Conservation (phyloP, 306 rosid genomes). For the Castanea mollissima region DNA sequence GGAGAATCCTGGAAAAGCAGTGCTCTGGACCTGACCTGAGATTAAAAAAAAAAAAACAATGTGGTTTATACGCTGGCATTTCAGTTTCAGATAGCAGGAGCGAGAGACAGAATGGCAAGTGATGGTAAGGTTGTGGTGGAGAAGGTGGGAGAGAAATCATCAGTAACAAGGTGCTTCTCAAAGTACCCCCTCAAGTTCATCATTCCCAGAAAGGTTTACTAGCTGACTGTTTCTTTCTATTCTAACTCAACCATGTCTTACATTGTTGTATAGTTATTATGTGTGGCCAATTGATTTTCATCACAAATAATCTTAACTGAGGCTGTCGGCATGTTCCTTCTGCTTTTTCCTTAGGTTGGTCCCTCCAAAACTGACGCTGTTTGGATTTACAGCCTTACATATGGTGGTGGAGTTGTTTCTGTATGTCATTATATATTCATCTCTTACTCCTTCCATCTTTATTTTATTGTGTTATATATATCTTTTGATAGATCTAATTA, state of each 20-base stretch:
- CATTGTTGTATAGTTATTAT: neutral
- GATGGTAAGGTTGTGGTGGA: slow-evolving; percentile 60
- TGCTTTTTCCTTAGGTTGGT: slow-evolving; percentile 58
- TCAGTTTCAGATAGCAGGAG: neutral
- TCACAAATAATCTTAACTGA: slow-evolving; percentile 14
- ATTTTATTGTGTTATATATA: neutral
- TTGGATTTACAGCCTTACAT: slow-evolving; percentile 80
- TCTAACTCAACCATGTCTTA: neutral
- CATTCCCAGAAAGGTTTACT: slow-evolving; percentile 65
- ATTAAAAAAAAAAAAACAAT: neutral
- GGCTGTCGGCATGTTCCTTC: neutral
- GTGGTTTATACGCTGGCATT: neutral
- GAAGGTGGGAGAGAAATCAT: slow-evolving; percentile 71
- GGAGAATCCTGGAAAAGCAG: neutral
- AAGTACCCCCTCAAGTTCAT: slow-evolving; percentile 88
- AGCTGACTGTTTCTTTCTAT: neutral
- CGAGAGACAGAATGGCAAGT: slow-evolving; percentile 32
- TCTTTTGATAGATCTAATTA: neutral
- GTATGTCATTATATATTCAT: slow-evolving; percentile 37
- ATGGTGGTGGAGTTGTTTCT: slow-evolving; percentile 94
- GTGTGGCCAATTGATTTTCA: slow-evolving; percentile 5
- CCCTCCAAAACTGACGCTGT: slow-evolving; percentile 70
- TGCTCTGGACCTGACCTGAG: neutral
- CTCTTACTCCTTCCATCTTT: neutral
- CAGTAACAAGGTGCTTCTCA: slow-evolving; percentile 63